A percentile compares a stretch with the other conserved stretches of the same genome.
These are phyloP conservation scores for Tricholoma matsutake DNA, from an alignment of 768 basidiomycete genomes.

Conservation along the genomic window DNA sequence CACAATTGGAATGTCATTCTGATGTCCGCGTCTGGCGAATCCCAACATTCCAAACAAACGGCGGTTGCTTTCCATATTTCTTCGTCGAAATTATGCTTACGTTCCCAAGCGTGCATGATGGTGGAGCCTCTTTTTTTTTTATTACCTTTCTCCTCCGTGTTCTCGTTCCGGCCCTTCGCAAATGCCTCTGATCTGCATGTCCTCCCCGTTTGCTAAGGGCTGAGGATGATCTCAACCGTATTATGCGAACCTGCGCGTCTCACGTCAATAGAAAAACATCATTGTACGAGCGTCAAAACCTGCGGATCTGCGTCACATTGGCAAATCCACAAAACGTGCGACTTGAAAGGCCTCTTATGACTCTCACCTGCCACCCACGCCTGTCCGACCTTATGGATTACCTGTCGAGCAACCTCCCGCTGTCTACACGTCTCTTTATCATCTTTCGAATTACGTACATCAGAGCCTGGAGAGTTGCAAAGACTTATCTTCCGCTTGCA, in stretches of 20 bases:
- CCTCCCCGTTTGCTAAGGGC: neutral
- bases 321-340: neutral
- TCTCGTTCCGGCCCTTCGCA: conserved; percentile 5
- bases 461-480: neutral
- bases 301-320: conserved; percentile 1
- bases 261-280: neutral
- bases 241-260: neutral
- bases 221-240: conserved; percentile 1
- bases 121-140: conserved; percentile 1
- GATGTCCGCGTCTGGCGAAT: conserved; percentile 4
- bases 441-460: conserved; percentile 1
- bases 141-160: conserved; percentile 2
- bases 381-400: neutral
- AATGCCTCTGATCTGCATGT: neutral
- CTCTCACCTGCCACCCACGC: neutral
- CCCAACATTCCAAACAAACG: neutral
- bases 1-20: neutral
- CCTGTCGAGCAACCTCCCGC: conserved; percentile 2
- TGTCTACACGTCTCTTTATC: neutral
- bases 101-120: neutral
- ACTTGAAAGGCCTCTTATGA: neutral
- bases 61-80: conserved; percentile 1
- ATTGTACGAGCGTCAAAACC: neutral
- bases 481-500: neutral
- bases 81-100: neutral